Percentiles rank a stretch among this genome's conserved stretches.
Conservation (phyloP, 345 rosid species). For the Bretschneidera sinensis region DNA sequence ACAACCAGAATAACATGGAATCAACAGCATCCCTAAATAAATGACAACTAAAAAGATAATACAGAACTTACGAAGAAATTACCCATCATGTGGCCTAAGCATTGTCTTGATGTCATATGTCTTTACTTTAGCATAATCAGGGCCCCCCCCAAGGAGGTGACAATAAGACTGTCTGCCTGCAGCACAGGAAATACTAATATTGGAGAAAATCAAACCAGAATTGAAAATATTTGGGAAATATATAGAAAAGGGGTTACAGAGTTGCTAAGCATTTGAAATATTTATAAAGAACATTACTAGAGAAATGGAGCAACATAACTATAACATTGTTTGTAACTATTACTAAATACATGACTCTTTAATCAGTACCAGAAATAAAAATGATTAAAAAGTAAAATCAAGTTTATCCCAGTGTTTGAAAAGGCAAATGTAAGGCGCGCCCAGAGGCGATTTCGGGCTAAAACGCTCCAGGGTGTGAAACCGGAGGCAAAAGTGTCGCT, state of each 20-base stretch:
- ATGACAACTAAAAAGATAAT: neutral
- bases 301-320: too few relatives aligned
- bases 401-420: too few relatives aligned
- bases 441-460: too few relatives aligned
- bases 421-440: too few relatives aligned
- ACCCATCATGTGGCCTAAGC: conserved; percentile 93
- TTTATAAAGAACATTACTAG: too few relatives aligned
- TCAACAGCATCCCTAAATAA: conserved; percentile 3
- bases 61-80: conserved; percentile 7
- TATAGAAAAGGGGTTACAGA: neutral
- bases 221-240: neutral
- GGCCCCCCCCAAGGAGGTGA: conserved; percentile 99
- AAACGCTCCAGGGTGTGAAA: too few relatives aligned
- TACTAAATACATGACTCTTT: too few relatives aligned
- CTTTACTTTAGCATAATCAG: conserved; percentile 62
- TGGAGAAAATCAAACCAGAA: conserved; percentile 1
- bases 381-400: too few relatives aligned
- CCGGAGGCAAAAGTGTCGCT: too few relatives aligned
- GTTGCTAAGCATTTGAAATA: too few relatives aligned
- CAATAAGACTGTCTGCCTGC: conserved; percentile 76
- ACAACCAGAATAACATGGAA: conserved; percentile 17
- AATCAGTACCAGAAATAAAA: too few relatives aligned
- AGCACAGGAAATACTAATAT: conserved; percentile 11
- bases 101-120: conserved; percentile 68
- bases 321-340: too few relatives aligned